These are phyloP conservation scores for Macrophomina tecta DNA, from an alignment of 2,329 filamentous ascomycete genomes.

Conservation along the genomic window DNA sequence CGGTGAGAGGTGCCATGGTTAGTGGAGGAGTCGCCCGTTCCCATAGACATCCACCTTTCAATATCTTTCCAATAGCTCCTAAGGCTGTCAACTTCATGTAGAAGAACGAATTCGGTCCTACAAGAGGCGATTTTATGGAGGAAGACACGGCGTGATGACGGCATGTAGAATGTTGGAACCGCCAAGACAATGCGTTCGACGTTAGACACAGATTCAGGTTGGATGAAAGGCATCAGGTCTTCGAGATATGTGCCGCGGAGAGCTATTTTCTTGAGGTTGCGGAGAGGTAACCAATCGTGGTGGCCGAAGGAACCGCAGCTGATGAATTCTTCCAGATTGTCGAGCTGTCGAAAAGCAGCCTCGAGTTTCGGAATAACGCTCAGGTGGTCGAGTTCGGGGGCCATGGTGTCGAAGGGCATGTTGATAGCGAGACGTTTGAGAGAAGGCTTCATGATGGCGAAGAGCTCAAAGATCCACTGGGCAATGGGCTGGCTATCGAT, in stretches of 20 bases:
- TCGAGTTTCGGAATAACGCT: conserved; percentile 47
- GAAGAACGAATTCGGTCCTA: not conserved
- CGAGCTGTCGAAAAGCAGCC: conserved; percentile 54
- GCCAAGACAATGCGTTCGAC: conserved; percentile 46
- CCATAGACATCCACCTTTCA: conserved; percentile 11
- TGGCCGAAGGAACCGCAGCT: conserved; percentile 40
- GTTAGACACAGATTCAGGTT: conserved; percentile 43
- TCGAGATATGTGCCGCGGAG: conserved; percentile 52
- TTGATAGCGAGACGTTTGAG: conserved; percentile 56
- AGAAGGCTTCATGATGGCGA: conserved; percentile 49
- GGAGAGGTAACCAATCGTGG: conserved; percentile 53
- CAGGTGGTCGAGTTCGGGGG: conserved; percentile 51
- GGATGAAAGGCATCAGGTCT: conserved; percentile 36
- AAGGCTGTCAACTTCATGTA: not conserved
- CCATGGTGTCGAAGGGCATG: conserved; percentile 55
- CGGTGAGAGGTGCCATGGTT: not conserved
- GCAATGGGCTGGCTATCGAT: conserved; percentile 53
- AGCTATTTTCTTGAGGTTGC: conserved; percentile 50
- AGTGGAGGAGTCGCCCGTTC: not conserved
- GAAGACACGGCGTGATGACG: not conserved
- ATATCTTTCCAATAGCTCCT: not conserved
- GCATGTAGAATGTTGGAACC: not conserved
- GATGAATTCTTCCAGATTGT: conserved; percentile 56
- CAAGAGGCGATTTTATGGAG: not conserved
- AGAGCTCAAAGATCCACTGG: conserved; percentile 50